Percentiles rank a stretch among this genome's conserved stretches.
Conservation (phyloP, 257 asterid genomes). For the Rauvolfia tetraphylla region DNA sequence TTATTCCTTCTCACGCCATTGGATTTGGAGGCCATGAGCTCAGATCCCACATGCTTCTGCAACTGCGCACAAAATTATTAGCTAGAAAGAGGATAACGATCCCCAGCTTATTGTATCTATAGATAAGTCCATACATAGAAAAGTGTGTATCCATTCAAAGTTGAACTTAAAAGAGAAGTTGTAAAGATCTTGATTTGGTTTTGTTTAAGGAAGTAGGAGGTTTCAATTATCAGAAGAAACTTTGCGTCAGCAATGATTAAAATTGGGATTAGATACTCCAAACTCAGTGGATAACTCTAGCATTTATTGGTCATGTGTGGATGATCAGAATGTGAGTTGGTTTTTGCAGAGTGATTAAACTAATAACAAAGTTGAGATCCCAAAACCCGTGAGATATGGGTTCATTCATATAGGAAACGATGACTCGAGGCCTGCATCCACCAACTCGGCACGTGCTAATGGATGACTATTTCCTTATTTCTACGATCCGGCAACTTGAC, state of each 20-base stretch:
- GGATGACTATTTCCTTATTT: constrained; percentile 10
- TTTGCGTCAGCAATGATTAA: not conserved
- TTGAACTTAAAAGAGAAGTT: no score
- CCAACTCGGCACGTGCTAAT: constrained; percentile 21
- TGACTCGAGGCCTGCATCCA: constrained; percentile 5
- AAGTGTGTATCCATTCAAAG: not conserved
- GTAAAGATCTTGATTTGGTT: constrained; percentile 12
- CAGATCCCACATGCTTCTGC: constrained; percentile 14
- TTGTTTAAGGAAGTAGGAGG: constrained; percentile 4
- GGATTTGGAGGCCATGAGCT: not conserved
- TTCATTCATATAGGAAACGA: not conserved
- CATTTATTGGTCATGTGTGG: not conserved
- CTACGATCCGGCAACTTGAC: constrained; percentile 16
- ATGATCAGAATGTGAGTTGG: not conserved
- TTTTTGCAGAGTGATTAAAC: not conserved
- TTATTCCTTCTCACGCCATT: constrained; percentile 4
- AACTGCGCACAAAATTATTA: not conserved
- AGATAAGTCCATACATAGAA: not conserved
- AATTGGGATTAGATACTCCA: not conserved
- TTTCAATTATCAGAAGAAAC: constrained; percentile 3
- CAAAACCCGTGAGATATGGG: not conserved
- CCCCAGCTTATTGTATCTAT: not conserved
- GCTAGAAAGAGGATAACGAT: not conserved
- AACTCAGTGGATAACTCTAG: constrained; percentile 10
- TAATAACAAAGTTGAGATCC: constrained; percentile 15